Evolutionary conservation across 2,329 filamentous ascomycete genomes (phyloP), one percentile per base, ranked within the genome.

Genomic region (Delphinella strobiligena): DNA sequence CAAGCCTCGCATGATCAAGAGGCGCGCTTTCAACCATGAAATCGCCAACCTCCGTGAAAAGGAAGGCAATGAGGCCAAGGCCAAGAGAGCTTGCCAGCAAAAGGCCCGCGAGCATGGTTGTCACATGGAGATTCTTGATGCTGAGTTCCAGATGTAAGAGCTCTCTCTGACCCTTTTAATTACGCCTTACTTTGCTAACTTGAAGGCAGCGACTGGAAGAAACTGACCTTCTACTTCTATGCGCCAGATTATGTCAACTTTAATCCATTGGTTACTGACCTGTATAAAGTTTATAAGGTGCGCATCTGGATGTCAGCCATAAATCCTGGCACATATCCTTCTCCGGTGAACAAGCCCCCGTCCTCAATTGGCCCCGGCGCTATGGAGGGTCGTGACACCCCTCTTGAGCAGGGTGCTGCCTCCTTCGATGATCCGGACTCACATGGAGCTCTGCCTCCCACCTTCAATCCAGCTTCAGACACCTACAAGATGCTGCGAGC

Each of bases 231-330:
- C 63, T 98, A 95, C 67, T 98, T 96, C 64, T 98, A 95, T 58
- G 89, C 91, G 39, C 88, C 95, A 55, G 79, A 86, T 1, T 98
- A 98, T 59, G 94, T 98, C 69, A 96, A 96, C 65, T 98, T 98
- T 72, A 98, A 98, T 59, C 85, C 86, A 2, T 75, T 98, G 12
- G 91, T 98, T 38, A 94, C 88, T 0, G 91, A 98, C 57, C 71
- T 98, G 10, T 98, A 96, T 74, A 96, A 96, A 64, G 89, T 96
- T 46, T 98, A 96, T 72, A 98, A 98, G 68, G 94, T 89, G 16
- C 78, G 93, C 51, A 98, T 98, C 53, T 98, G 91, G 91, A 94
- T 98, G 85, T 96, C 89, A 4, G 91, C 91, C 3, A 93, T 98
- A 61, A 98, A 98, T 58, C 91, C 91, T 5, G 91, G 89, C 4